Conservation (phyloP, 2,329 filamentous ascomycete species). For the Alternaria metachromatica region DNA sequence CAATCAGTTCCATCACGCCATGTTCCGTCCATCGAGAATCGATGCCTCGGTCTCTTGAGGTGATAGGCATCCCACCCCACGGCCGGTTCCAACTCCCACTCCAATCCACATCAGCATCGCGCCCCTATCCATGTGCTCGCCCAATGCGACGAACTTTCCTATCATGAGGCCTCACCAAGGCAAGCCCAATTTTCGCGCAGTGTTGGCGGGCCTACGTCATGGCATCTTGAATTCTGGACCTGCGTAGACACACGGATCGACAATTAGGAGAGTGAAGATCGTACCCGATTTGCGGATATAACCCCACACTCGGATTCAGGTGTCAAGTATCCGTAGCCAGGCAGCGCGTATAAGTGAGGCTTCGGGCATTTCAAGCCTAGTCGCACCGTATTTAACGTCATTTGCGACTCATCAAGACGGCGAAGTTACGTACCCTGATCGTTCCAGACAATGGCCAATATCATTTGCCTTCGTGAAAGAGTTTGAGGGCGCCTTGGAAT, state of each 20-base stretch:
- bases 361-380: constrained; percentile 14
- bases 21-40: not conserved
- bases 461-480: not conserved
- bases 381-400: constrained; percentile 6
- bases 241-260: constrained; percentile 25
- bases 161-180: constrained; percentile 3
- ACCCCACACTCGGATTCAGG: not conserved
- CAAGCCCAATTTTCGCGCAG: constrained; percentile 1
- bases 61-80: constrained; percentile 27
- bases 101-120: constrained; percentile 2
- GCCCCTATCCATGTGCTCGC: constrained; percentile 9
- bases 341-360: constrained; percentile 18
- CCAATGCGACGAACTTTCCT: constrained; percentile 13
- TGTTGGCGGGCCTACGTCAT: constrained; percentile 24
- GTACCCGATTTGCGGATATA: not conserved
- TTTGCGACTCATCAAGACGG: not conserved
- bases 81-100: constrained; percentile 9
- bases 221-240: constrained; percentile 19
- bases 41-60: not conserved
- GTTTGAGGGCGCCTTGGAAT: not conserved
- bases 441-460: constrained; percentile 6
- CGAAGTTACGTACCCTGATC: constrained; percentile 12
- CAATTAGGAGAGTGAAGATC: constrained; percentile 19
- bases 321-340: not conserved
- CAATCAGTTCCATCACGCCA: not conserved